Conservation (phyloP, 2,329 filamentous ascomycete genomes). For the Paecilomyces niveus region DNA sequence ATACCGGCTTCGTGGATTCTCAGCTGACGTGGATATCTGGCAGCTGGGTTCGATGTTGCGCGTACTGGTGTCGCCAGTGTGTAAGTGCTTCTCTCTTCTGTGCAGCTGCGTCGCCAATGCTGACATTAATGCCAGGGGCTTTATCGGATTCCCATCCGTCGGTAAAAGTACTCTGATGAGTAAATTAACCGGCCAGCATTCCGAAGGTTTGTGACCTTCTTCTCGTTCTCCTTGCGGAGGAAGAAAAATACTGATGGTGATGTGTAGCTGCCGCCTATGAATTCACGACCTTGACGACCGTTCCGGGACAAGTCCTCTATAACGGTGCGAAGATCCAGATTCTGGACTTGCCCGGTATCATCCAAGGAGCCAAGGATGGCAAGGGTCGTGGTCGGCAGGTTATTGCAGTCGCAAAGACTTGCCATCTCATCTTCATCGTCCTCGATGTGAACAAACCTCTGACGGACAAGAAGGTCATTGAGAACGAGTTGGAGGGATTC, state of each 20-base stretch:
- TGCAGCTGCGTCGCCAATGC: slow-evolving; percentile 1
- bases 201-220: slow-evolving; percentile 52
- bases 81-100: slow-evolving; percentile 29
- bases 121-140: slow-evolving; percentile 48
- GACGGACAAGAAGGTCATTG: slow-evolving; percentile 93
- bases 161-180: slow-evolving; percentile 99
- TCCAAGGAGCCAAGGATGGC: slow-evolving; percentile 96
- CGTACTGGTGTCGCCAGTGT: slow-evolving; percentile 95
- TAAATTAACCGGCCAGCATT: slow-evolving; percentile 88
- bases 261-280: slow-evolving; percentile 78
- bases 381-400: slow-evolving; percentile 96
- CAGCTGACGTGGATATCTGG: slow-evolving; percentile 12
- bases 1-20: neutral
- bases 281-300: slow-evolving; percentile 96
- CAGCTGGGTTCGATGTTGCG: slow-evolving; percentile 89
- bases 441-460: slow-evolving; percentile 97
- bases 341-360: slow-evolving; percentile 96
- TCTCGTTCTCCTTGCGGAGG: neutral
- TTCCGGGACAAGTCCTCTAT: slow-evolving; percentile 91
- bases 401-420: slow-evolving; percentile 97
- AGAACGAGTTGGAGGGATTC: slow-evolving; percentile 91
- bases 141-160: slow-evolving; percentile 97
- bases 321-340: slow-evolving; percentile 98
- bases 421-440: slow-evolving; percentile 97
- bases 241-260: slow-evolving; percentile 9